Percentiles rank a stretch among this genome's conserved stretches.
Evolutionary conservation across 805 yeast species (phyloP).

Genomic region (Diddensiella caesifluorescens): DNA sequence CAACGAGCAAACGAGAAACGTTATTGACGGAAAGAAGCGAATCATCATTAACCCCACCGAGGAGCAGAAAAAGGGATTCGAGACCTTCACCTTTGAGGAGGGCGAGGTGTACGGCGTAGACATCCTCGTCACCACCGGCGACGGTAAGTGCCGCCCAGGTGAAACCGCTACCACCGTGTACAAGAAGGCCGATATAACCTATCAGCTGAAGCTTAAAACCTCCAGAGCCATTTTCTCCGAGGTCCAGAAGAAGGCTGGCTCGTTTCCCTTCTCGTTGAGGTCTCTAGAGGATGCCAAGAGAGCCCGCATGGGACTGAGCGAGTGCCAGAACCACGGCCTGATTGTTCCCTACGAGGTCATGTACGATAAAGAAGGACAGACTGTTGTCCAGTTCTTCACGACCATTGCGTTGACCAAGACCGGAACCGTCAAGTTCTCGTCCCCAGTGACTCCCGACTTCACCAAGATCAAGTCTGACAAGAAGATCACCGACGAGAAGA

Average conservation of each 20-base stretch:
- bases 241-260: constrained; percentile 57
- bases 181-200: constrained; percentile 64
- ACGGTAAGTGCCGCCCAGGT: constrained; percentile 59
- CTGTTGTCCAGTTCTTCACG: constrained; percentile 65
- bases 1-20: constrained; percentile 63
- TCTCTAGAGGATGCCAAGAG: constrained; percentile 63
- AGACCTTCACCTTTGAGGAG: constrained; percentile 60
- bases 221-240: constrained; percentile 63
- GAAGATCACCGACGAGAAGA: constrained; percentile 37
- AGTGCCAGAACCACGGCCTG: constrained; percentile 62
- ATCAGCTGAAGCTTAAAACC: constrained; percentile 64
- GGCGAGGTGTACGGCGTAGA: constrained; percentile 77
- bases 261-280: constrained; percentile 66
- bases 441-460: constrained; percentile 45
- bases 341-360: constrained; percentile 63
- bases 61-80: constrained; percentile 57
- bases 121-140: constrained; percentile 60
- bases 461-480: constrained; percentile 53
- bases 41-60: constrained; percentile 70
- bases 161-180: constrained; percentile 62
- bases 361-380: constrained; percentile 61
- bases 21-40: constrained; percentile 68
- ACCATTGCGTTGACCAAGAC: constrained; percentile 71
- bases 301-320: constrained; percentile 68
- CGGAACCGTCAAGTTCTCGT: constrained; percentile 61